A percentile compares a stretch with the other conserved stretches of the same genome.
Evolutionary conservation across 2,329 filamentous ascomycete species (phyloP).

Genomic region (Colletotrichum tropicale): DNA sequence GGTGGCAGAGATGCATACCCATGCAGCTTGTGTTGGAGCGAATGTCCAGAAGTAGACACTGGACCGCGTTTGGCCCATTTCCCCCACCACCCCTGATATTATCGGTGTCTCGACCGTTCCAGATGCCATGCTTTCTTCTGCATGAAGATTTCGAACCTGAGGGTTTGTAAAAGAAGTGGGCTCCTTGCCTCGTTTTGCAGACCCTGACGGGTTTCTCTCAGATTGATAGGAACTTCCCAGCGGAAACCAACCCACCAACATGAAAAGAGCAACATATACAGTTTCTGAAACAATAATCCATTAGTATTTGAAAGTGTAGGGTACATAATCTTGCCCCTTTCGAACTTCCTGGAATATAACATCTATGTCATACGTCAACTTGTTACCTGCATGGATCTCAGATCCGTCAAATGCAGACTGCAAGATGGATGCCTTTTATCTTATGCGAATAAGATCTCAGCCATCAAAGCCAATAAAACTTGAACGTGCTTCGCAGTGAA

Average conservation of each 20-base stretch:
- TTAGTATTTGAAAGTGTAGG: no score
- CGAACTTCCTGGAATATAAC: no score
- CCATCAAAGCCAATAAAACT: background rate
- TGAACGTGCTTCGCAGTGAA: background rate
- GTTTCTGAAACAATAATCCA: no score
- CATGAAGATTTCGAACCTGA: fast-evolving
- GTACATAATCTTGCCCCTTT: no score
- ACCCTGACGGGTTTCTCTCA: background rate
- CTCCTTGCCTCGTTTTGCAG: background rate
- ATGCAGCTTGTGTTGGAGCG: background rate
- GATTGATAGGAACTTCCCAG: no score
- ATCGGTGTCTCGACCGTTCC: background rate
- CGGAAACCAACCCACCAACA: no score
- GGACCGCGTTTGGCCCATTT: background rate
- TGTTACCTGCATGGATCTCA: background rate
- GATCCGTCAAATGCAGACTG: background rate
- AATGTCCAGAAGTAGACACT: background rate
- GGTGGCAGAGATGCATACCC: background rate
- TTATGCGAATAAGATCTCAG: background rate
- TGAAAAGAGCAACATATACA: no score
- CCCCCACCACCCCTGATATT: background rate
- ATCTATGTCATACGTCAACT: no score
- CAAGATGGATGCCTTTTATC: background rate
- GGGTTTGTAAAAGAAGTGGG: background rate
- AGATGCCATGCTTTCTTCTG: background rate